These are phyloP conservation scores for Tillandsia fasciculata DNA, from an alignment of 176 grass and related monocot genomes.

Conservation along the genomic window DNA sequence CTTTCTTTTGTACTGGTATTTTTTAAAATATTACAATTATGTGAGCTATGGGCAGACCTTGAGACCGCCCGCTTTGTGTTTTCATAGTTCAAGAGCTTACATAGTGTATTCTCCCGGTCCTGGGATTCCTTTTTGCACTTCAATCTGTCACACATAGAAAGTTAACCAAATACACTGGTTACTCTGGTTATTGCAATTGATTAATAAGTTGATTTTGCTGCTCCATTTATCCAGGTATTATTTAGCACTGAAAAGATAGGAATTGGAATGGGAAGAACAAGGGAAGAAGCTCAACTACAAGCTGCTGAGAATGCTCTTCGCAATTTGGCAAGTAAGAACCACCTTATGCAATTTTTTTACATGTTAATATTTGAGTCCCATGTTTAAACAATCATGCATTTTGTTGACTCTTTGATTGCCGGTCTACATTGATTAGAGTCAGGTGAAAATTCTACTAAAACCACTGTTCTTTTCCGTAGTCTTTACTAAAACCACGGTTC, in stretches of 20 bases:
- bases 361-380: background rate
- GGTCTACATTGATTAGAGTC: background rate
- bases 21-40: no score
- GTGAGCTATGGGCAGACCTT: no score
- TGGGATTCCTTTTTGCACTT: no score
- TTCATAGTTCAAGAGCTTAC: no score
- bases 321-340: slow-evolving; percentile 65
- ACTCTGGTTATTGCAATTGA: background rate
- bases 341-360: background rate
- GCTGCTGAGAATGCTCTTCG: slow-evolving; percentile 87
- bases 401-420: background rate
- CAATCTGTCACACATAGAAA: no score
- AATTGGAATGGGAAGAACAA: slow-evolving; percentile 76
- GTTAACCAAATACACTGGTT: background rate
- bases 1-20: no score
- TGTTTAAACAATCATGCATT: background rate
- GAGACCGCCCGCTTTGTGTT: no score
- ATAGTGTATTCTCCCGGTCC: no score
- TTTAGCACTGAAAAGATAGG: slow-evolving; percentile 92
- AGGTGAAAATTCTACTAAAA: background rate
- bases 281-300: slow-evolving; percentile 78
- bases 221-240: slow-evolving; percentile 45
- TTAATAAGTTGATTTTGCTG: background rate
- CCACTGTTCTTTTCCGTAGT: background rate
- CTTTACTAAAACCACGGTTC: background rate